These are phyloP conservation scores for Simmondsia chinensis DNA, from an alignment of 148 eudicot species.

Conservation along the genomic window DNA sequence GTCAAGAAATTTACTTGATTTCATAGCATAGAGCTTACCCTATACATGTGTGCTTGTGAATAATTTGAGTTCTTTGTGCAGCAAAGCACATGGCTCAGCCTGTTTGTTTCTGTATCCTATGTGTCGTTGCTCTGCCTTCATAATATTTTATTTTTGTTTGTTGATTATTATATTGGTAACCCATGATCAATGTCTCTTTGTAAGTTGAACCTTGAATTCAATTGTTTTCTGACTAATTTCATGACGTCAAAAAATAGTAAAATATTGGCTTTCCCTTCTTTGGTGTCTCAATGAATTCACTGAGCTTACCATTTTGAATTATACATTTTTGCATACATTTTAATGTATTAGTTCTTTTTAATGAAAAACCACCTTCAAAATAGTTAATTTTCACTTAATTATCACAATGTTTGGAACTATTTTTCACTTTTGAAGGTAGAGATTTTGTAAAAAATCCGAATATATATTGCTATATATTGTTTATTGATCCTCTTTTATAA, in stretches of 20 bases:
- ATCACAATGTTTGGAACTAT: too few relatives aligned
- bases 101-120: constrained; percentile 7
- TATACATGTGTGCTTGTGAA: constrained; percentile 2
- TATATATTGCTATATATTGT: too few relatives aligned
- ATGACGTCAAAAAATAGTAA: constrained; percentile 5
- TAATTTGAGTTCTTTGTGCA: constrained; percentile 3
- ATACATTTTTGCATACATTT: background rate
- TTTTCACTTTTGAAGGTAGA: too few relatives aligned
- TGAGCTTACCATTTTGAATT: background rate
- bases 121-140: background rate
- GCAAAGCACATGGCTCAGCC: constrained; percentile 24
- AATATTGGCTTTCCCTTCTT: constrained; percentile 5
- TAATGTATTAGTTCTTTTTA: too few relatives aligned
- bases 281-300: background rate
- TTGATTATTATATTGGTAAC: background rate
- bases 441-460: too few relatives aligned
- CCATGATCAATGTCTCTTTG: constrained; percentile 8
- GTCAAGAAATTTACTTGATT: too few relatives aligned
- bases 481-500: constrained; percentile 2
- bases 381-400: too few relatives aligned
- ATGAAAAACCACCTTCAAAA: too few relatives aligned
- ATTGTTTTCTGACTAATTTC: constrained; percentile 6
- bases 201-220: constrained; percentile 8
- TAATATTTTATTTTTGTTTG: background rate
- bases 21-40: too few relatives aligned